Conservation (phyloP, 768 basidiomycete genomes). For the Pleurotus giganteus region DNA sequence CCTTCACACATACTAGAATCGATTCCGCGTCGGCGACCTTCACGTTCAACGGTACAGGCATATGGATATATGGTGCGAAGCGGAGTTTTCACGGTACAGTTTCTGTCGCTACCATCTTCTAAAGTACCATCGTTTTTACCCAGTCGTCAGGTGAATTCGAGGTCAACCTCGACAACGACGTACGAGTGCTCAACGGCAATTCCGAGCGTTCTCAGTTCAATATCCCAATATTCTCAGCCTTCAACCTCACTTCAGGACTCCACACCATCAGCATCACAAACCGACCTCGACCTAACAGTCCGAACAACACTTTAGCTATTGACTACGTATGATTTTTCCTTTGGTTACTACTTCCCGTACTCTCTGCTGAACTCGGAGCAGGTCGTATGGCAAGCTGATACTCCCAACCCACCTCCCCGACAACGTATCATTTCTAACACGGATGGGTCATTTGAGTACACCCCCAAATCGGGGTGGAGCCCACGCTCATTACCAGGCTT, state of each 20-base stretch:
- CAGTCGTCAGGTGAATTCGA: constrained; percentile 3
- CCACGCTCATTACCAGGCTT: background rate
- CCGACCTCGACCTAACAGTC: background rate
- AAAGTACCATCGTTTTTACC: background rate
- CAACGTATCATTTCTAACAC: background rate
- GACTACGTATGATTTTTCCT: constrained; percentile 5
- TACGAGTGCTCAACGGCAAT: background rate
- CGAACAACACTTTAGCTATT: background rate
- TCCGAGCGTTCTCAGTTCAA: background rate
- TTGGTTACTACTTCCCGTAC: background rate
- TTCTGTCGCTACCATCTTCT: background rate
- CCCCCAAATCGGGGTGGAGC: constrained; percentile 1
- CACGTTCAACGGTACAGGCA: constrained; percentile 10
- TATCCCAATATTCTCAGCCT: constrained; percentile 3
- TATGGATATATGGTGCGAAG: constrained; percentile 3
- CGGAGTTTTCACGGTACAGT: constrained; percentile 2
- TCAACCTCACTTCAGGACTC: constrained; percentile 1
- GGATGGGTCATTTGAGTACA: background rate
- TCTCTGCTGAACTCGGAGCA: no score
- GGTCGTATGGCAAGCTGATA: no score
- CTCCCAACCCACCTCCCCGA: no score
- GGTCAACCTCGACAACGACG: constrained; percentile 7
- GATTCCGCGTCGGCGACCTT: constrained; percentile 2
- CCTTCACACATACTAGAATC: constrained; percentile 3
- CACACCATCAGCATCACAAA: constrained; percentile 7